These are phyloP conservation scores for Pseudopithomyces chartarum DNA, from an alignment of 2,329 filamentous ascomycete genomes.

Conservation along the genomic window DNA sequence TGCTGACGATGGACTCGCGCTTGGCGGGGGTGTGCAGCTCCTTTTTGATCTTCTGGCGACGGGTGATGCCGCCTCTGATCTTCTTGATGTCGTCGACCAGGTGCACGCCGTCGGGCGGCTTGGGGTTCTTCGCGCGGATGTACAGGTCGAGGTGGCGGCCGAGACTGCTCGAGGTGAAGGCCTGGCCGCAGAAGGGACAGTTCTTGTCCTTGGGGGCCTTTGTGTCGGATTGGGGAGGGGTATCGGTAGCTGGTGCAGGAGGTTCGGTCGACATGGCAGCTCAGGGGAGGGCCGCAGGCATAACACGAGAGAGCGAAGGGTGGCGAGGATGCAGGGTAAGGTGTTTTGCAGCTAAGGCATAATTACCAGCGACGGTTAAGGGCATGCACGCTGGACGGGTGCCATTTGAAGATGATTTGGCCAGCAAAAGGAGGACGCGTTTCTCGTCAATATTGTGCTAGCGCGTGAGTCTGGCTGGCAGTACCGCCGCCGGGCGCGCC, in stretches of 20 bases:
- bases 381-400: constrained; percentile 18
- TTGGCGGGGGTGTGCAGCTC: constrained; percentile 22
- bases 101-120: constrained; percentile 83
- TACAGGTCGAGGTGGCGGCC: constrained; percentile 93
- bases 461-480: constrained; percentile 30
- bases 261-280: constrained; percentile 12
- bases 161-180: constrained; percentile 91
- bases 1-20: constrained; percentile 29
- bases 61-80: constrained; percentile 82
- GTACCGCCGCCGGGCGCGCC: constrained; percentile 12
- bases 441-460: constrained; percentile 27
- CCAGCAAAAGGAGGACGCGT: constrained; percentile 34
- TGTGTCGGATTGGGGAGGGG: constrained; percentile 38
- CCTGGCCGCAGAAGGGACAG: constrained; percentile 86
- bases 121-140: constrained; percentile 91
- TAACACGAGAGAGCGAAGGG: constrained; percentile 8
- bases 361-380: constrained; percentile 21
- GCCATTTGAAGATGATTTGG: constrained; percentile 11
- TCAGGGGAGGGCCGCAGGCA: constrained; percentile 3
- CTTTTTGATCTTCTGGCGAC: constrained; percentile 72
- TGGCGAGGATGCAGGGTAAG: constrained; percentile 1
- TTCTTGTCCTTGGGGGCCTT: constrained; percentile 78
- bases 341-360: constrained; percentile 33
- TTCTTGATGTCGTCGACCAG: constrained; percentile 87
- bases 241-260: constrained; percentile 12